Base-by-base conservation (phyloP, 2,329 filamentous ascomycete species). In the Beauveria scarabaeidicola region DNA sequence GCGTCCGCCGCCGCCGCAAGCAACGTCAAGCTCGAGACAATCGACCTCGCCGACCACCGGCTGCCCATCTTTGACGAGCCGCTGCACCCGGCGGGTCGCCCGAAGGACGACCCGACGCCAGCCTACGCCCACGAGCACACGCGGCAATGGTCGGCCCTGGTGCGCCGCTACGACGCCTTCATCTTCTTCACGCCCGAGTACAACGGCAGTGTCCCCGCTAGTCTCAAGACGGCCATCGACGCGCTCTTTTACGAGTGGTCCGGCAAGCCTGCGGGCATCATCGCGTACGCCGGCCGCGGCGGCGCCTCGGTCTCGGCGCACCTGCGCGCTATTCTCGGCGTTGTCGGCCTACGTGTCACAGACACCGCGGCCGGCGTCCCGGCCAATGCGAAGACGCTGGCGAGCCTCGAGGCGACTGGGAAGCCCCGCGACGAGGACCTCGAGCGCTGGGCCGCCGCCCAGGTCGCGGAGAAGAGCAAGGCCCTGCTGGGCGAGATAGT, bases 141-240 rank as follows among this genome's bases (percentile, higher is more conserved):
- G 59, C 69, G 67, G 41, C 68, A 65, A 1, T 79, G 78, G 77
- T 73, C 68, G 59, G 66, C 64, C n/a, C 72, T 73, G 63, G 76
- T 80, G 60, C 61, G 66, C 10, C 66, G 67, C 50, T 71, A 76
- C 69, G 73, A 75, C 61, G 76, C 64, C 32, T 78, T 77, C 67
- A 67, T 80, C 40, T 66, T 79, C 54, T 72, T 79, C 50, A 70
- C 74, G 19, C 72, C 75, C 5, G 74, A 79, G 69, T 84, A 83
- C 68, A 83, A 84, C 70, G 78, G 72, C 67, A 75, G 78, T 21
- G 69, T 81, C 19, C 72, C 81, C 0, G 81, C 77, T 0, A 75
- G 72, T 19, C 68, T 80, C 56, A 84, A 84, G 73, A 85, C 83
- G 66, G 81, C 81, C 21, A 75, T 85, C 60, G 82, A 85, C 66